Evolutionary conservation across 345 rosid genomes (phyloP), one percentile per base, ranked within the genome.

Genomic region (Acer campestre): DNA sequence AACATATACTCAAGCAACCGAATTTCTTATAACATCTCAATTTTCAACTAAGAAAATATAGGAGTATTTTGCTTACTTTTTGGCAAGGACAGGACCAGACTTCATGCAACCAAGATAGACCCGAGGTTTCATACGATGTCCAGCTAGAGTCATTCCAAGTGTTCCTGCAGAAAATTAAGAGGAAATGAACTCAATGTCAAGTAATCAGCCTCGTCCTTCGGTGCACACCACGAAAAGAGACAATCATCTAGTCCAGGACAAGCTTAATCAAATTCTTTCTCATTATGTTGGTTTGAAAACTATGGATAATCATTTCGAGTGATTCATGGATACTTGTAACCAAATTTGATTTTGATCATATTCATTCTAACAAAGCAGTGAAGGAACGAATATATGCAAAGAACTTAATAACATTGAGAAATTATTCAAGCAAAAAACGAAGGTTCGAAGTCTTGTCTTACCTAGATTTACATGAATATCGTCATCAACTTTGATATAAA

Each of bases 401-500:
- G 25, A 29, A 61, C 13, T 23, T n/a, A 31, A 11, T 11, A 53
- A 67, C 2, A 62, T 9, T 10, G 51, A 70, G 46, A 25, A 64
- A 71, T 27, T 61, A 58, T 31, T 68, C 20, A 67, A 17, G 46
- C 62, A 10, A 70, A 65, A 40, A 58, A 48, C 7, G 38, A 73
- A 68, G 38, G 29, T 77, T 61, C 31, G 7, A 73, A 1, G 25
- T 66, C 71, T 74, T 27, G 10, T 22, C 23, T 79, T 85, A 89
- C 99, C 98, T 77, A 93, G 80, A 81, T 95, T 96, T 58, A 94
- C 98, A 83, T 92, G 98, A 81, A 96, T 85, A 71, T 96, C 99
- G 62, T 96, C 99, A 25, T 96, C 99, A n/a, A 94, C 98, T 88
- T 96, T 91, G 85, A 94, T 79, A 79, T 91, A 94, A 82, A 94